Base-by-base conservation (phyloP, 129 eudicot species). In the Oenanthe sinensis region DNA sequence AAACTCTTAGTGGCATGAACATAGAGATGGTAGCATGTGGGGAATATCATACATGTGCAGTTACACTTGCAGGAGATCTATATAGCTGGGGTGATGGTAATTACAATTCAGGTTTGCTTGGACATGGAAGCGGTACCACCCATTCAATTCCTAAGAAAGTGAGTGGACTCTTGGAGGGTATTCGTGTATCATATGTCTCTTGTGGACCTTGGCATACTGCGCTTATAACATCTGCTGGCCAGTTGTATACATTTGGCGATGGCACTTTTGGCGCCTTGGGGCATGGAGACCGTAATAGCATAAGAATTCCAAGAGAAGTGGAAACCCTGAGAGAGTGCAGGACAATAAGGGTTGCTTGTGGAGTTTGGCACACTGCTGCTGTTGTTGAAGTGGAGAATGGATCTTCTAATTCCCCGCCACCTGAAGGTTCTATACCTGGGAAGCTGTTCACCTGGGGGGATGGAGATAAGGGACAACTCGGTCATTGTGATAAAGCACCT, bases 151-250 rank as follows among this genome's bases (percentile, higher is more conserved):
- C 98, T 3, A 95, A 90, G 79, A 80, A 84, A 81, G 89, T 95
- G n/a, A 81, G 86, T 55, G 96, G 97, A 6, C 85, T 85, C 22
- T 74, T 92, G 58, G 98, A 95, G 48, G 93, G 96, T 49, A 78
- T 92, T 77, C 91, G 78, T 4, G 90, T 95, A 42, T 76, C 90
- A 5, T 86, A 81, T 30, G 88, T 95, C 36, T 86, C 98, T 52
- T 95, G 98, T 85, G 98, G 98, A 83, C 96, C 96, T 47, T 95
- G 96, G 96, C 98, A 95, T 81, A 95, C 98, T 33, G 97, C 97
- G 62, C 75, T 90, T 10, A 79, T 95, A 77, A 84, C 97, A 15
- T 91, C 96, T 45, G 79, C 88, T 26, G 96, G 97, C 19, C 92
- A 86, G 68, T 82, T 95, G 79, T 88, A 91, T 73, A 91, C 98